A percentile compares a stretch with the other conserved stretches of the same genome.
phyloP scores from a whole-genome alignment of 495 filamentous ascomycete species.

The Hypoxylon subgilvum region DNA sequence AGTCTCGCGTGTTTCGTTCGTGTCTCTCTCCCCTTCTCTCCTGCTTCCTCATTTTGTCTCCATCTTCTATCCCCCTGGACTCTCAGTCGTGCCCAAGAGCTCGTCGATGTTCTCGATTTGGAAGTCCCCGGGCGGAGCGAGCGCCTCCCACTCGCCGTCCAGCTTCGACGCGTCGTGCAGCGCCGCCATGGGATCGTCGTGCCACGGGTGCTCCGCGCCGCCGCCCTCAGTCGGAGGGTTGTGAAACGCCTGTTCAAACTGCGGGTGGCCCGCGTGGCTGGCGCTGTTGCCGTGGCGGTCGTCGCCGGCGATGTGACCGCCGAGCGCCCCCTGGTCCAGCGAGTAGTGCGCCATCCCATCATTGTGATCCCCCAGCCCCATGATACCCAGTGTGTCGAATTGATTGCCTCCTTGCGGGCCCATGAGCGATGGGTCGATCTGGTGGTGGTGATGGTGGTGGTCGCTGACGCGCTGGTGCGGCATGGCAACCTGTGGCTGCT shows the following conservation, averaged over 20 bases:
- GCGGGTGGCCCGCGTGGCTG: conserved; percentile 19
- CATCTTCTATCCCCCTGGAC: conserved; percentile 22
- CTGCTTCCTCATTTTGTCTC: neutral
- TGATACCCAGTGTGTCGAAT: conserved; percentile 22
- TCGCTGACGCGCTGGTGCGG: conserved; percentile 20
- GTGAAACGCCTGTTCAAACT: conserved; percentile 33
- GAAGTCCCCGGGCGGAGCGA: conserved; percentile 33
- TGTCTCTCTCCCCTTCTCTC: neutral
- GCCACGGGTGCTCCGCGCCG: conserved; percentile 23
- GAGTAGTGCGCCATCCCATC: conserved; percentile 15
- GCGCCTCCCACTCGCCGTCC: conserved; percentile 34
- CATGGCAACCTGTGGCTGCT: conserved; percentile 16
- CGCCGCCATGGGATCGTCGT: conserved; percentile 22
- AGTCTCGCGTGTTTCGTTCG: conserved; percentile 6
- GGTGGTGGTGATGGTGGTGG: conserved; percentile 21
- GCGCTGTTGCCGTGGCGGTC: conserved; percentile 4
- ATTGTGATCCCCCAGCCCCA: conserved; percentile 15
- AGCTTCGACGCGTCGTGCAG: conserved; percentile 18
- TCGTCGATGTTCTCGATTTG: conserved; percentile 43
- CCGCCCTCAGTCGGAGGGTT: neutral
- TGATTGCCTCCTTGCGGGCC: neutral
- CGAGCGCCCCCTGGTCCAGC: conserved; percentile 15
- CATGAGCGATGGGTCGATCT: conserved; percentile 36
- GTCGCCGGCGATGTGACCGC: conserved; percentile 5
- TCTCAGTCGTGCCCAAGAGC: conserved; percentile 36